Evolutionary conservation across 108 stramenopile species (phyloP).

Genomic region (Epithemia pelagica): DNA sequence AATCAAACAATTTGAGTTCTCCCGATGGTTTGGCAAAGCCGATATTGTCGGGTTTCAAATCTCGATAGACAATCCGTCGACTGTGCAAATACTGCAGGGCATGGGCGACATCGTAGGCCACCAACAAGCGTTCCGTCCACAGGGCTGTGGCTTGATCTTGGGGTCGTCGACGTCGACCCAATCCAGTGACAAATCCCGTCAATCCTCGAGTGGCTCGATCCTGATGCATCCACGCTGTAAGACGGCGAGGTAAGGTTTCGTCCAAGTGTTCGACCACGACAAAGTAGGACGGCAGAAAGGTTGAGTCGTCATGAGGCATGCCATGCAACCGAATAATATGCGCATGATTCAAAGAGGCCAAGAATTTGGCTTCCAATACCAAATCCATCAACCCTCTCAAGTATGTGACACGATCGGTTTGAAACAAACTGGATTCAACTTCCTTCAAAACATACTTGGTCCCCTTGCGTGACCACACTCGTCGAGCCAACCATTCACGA

Average conservation of each 20-base stretch:
- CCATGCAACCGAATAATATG: slow-evolving; percentile 44
- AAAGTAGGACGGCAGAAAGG: slow-evolving; percentile 26
- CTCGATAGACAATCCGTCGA: slow-evolving; percentile 34
- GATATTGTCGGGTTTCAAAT: slow-evolving; percentile 41
- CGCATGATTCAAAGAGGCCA: slow-evolving; percentile 31
- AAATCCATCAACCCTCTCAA: slow-evolving; percentile 55
- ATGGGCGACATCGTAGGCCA: slow-evolving; percentile 36
- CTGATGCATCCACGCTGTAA: slow-evolving; percentile 37
- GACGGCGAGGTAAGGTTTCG: slow-evolving; percentile 26
- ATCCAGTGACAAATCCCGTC: slow-evolving; percentile 33
- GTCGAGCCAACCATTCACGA: slow-evolving; percentile 8
- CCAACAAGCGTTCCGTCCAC: slow-evolving; percentile 22
- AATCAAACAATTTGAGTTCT: slow-evolving; percentile 42
- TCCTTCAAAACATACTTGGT: slow-evolving; percentile 29
- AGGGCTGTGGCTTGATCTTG: slow-evolving; percentile 8
- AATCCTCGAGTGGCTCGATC: slow-evolving; percentile 40
- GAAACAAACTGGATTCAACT: slow-evolving; percentile 14
- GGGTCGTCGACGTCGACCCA: slow-evolving; percentile 20
- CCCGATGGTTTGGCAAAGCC: slow-evolving; percentile 27
- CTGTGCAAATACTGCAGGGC: slow-evolving; percentile 38
- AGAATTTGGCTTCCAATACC: slow-evolving; percentile 48
- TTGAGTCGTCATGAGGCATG: slow-evolving; percentile 18
- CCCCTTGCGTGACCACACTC: slow-evolving; percentile 12
- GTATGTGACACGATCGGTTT: slow-evolving; percentile 39
- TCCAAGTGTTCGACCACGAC: slow-evolving; percentile 39